These are phyloP conservation scores for Cyclotella kingstonii DNA, from an alignment of 108 stramenopile genomes.

Conservation along the genomic window DNA sequence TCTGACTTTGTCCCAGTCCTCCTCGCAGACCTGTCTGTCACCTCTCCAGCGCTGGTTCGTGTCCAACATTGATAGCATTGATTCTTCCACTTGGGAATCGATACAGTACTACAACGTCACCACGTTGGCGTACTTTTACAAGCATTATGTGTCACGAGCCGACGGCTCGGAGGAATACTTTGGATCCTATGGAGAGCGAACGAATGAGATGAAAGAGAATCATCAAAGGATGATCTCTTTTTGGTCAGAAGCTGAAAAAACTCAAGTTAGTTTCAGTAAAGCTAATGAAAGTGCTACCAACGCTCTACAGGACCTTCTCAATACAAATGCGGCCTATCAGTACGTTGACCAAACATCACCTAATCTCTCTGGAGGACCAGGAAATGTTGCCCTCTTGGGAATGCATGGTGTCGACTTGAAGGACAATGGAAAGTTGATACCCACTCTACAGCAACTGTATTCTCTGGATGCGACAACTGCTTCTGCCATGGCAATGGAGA, in stretches of 20 bases:
- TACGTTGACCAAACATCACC: no score
- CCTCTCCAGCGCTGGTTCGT: constrained; percentile 31
- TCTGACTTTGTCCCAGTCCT: background rate
- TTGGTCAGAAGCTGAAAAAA: constrained; percentile 9
- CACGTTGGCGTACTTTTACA: constrained; percentile 35
- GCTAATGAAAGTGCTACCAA: background rate
- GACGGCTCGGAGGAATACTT: constrained; percentile 34
- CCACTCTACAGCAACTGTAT: constrained; percentile 31
- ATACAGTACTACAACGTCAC: constrained; percentile 32
- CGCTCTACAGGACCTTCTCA: background rate
- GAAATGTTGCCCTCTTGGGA: constrained; percentile 27
- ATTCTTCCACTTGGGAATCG: constrained; percentile 3
- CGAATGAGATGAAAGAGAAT: constrained; percentile 34
- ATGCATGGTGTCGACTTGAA: constrained; percentile 35
- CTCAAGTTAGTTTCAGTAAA: background rate
- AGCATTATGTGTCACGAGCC: constrained; percentile 22
- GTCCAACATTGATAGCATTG: constrained; percentile 18
- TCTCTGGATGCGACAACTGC: constrained; percentile 8
- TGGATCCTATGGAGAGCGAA: constrained; percentile 27
- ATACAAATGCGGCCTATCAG: background rate
- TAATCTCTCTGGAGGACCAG: background rate
- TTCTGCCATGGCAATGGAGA: constrained; percentile 7
- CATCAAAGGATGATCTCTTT: constrained; percentile 12
- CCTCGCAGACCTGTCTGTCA: constrained; percentile 6
- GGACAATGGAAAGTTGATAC: constrained; percentile 5